phyloP scores from a whole-genome alignment of 768 basidiomycete genomes.

The Basidioascus undulatus region DNA sequence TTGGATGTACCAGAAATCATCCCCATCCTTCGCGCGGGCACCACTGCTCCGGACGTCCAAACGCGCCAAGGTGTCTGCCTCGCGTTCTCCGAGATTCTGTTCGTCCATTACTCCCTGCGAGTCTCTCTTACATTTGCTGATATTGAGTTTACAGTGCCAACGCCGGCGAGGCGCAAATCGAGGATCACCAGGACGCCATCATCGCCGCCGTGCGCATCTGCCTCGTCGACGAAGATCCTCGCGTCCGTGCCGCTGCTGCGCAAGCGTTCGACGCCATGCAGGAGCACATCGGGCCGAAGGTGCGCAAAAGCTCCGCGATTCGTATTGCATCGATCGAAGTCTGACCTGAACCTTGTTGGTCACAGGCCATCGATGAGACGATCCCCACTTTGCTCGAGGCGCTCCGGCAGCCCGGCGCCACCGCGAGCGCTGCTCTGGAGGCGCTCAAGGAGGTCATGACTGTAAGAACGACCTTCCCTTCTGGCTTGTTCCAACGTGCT shows the following conservation, averaged over 20 bases:
- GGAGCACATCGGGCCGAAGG: conserved; percentile 64
- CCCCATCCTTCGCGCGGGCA: conserved; percentile 29
- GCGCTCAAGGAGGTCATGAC: conserved; percentile 86
- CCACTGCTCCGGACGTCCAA: conserved; percentile 19
- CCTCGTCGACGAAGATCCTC: conserved; percentile 65
- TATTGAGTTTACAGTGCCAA: conserved; percentile 41
- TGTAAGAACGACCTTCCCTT: conserved; percentile 26
- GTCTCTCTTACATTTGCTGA: conserved; percentile 4
- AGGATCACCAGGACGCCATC: conserved; percentile 56
- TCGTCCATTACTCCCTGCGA: conserved; percentile 13
- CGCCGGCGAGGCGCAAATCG: conserved; percentile 56
- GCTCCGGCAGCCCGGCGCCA: conserved; percentile 70
- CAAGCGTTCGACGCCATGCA: conserved; percentile 77
- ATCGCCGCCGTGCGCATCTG: conserved; percentile 60
- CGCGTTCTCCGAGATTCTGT: conserved; percentile 74
- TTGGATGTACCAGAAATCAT: too few relatives aligned
- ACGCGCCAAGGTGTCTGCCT: conserved; percentile 68
- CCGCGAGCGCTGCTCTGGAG: conserved; percentile 84
- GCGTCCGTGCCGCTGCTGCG: conserved; percentile 72
- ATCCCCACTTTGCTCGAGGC: conserved; percentile 87
- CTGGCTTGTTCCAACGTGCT: not conserved
- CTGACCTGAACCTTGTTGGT: too few relatives aligned
- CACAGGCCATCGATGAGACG: conserved; percentile 85
- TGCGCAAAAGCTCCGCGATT: too few relatives aligned
- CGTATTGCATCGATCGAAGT: too few relatives aligned